A percentile compares a stretch with the other conserved stretches of the same genome.
Conservation (phyloP, 176 grass and related monocot species). For the Oryza meridionalis region DNA sequence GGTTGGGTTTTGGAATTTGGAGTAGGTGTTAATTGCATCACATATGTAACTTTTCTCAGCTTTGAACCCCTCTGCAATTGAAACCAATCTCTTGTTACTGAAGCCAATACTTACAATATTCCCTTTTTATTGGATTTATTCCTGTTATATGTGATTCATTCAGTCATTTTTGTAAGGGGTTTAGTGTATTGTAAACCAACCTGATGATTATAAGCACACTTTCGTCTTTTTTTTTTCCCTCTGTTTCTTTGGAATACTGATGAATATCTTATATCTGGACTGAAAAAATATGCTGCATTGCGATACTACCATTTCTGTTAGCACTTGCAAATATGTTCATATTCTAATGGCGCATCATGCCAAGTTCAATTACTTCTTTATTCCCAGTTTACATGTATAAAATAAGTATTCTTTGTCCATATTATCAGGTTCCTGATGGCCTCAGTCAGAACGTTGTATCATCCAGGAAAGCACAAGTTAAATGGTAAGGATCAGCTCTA, state of each 20-base stretch:
- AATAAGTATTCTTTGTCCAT: conserved; percentile 3
- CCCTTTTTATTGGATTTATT: too few species aligned
- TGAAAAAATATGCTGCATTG: conserved; percentile 11
- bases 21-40: neutral
- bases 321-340: neutral
- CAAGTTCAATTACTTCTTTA: neutral
- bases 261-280: neutral
- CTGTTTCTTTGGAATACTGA: neutral
- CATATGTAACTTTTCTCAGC: neutral
- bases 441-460: conserved; percentile 31
- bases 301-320: conserved; percentile 17
- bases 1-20: neutral
- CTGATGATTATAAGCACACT: neutral
- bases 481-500: conserved; percentile 30
- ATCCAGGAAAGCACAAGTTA: conserved; percentile 32
- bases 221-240: neutral
- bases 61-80: neutral
- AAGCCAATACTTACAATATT: too few species aligned
- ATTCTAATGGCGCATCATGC: conserved; percentile 2
- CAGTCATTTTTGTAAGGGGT: neutral
- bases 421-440: conserved; percentile 42
- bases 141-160: neutral
- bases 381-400: neutral
- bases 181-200: neutral
- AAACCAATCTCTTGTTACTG: too few species aligned